Percentiles rank a stretch among this genome's conserved stretches.
Evolutionary conservation across 177 flowering plant species (phyloP).

Genomic region (Tripterygium wilfordii): DNA sequence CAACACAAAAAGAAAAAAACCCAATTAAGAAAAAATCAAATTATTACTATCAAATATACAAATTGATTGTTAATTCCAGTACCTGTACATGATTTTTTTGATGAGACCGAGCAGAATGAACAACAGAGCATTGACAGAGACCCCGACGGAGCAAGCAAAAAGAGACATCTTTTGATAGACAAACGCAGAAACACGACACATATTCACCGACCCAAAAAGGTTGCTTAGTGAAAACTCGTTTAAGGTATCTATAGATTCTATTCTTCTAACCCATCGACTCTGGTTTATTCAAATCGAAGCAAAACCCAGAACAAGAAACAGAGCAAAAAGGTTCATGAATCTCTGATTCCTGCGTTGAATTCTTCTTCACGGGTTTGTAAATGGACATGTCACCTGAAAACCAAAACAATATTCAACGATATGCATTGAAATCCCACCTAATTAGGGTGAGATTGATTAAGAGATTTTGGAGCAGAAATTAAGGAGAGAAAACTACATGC

Average conservation of each 20-base stretch:
- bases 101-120: slow-evolving; percentile 24
- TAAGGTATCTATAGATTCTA: slow-evolving; percentile 7
- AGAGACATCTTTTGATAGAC: slow-evolving; percentile 13
- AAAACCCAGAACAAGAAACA: slow-evolving; percentile 12
- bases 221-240: slow-evolving; percentile 3
- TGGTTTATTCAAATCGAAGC: slow-evolving; percentile 23
- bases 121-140: slow-evolving; percentile 20
- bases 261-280: slow-evolving; percentile 1
- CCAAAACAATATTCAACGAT: not conserved
- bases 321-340: slow-evolving; percentile 2
- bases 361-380: slow-evolving; percentile 2
- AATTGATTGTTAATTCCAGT: not conserved
- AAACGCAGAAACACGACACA: slow-evolving; percentile 15
- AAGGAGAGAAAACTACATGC: slow-evolving; percentile 27
- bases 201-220: slow-evolving; percentile 4
- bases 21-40: not conserved
- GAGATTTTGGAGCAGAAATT: slow-evolving; percentile 2
- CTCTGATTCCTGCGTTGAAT: slow-evolving; percentile 25
- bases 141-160: slow-evolving; percentile 17
- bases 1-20: slow-evolving; percentile 1
- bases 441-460: slow-evolving; percentile 5
- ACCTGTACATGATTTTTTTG: slow-evolving; percentile 24
- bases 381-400: slow-evolving; percentile 30
- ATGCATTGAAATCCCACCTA: slow-evolving; percentile 30
- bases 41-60: not conserved